phyloP scores from a whole-genome alignment of 139 green algal genomes.

The Tetradesmus lagerheimii region DNA sequence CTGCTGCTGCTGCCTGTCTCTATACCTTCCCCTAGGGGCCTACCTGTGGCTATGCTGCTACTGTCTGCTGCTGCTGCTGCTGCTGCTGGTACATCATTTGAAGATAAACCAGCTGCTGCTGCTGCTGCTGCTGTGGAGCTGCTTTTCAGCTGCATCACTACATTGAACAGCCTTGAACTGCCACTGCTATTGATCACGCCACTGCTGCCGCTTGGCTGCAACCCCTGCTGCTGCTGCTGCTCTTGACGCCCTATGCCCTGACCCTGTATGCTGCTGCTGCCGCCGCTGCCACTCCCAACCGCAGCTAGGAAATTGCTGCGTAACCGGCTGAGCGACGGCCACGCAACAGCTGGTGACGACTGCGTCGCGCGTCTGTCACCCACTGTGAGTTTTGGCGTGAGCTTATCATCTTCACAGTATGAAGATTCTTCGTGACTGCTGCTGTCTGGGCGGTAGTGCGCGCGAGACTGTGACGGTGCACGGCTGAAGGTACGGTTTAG shows the following conservation, averaged over 20 bases:
- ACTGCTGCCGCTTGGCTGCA: background rate
- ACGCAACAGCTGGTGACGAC: background rate
- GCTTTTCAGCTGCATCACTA: background rate
- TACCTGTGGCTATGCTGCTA: background rate
- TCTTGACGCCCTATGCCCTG: background rate
- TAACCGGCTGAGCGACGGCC: background rate
- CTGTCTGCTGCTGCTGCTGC: background rate
- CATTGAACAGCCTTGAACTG: background rate
- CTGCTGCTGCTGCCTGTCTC: background rate
- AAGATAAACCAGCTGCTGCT: background rate
- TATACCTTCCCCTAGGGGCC: background rate
- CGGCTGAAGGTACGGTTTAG: background rate
- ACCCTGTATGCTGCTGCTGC: background rate
- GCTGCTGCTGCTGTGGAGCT: background rate
- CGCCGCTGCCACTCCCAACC: background rate
- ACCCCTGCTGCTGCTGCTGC: slow-evolving; percentile 2
- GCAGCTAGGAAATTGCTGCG: background rate
- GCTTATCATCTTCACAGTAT: background rate
- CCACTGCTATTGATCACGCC: background rate
- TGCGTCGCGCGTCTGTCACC: background rate
- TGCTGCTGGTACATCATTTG: background rate
- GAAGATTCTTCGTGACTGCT: too few relatives aligned
- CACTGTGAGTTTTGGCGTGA: background rate
- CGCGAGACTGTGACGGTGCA: background rate
- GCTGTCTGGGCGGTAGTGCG: background rate